A percentile compares a stretch with the other conserved stretches of the same genome.
phyloP scores from a whole-genome alignment of 208 protist genomes.

The Leishmania turanica region DNA sequence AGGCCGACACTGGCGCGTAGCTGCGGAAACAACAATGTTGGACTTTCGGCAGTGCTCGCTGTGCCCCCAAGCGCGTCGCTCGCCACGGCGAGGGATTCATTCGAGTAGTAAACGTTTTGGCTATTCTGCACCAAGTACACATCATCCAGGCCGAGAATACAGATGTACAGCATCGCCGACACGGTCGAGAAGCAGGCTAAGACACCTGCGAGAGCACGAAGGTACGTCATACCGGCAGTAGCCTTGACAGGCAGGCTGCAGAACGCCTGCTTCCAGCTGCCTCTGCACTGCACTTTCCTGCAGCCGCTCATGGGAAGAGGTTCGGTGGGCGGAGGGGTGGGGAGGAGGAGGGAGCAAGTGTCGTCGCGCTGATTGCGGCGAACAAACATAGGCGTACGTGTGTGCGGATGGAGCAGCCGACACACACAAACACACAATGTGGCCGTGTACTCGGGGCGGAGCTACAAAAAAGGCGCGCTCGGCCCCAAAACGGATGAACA shows the following conservation, averaged over 20 bases:
- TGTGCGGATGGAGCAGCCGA: not conserved
- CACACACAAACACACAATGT: not conserved
- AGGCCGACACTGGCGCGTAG: conserved; percentile 43
- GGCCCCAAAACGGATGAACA: not conserved
- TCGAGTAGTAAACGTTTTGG: conserved; percentile 17
- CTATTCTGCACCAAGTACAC: conserved; percentile 16
- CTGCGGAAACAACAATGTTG: conserved; percentile 42
- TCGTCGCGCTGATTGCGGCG: not conserved
- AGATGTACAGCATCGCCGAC: conserved; percentile 8
- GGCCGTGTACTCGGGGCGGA: not conserved
- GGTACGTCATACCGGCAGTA: conserved; percentile 9
- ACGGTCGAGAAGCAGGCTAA: conserved; percentile 9
- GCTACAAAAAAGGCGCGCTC: not conserved
- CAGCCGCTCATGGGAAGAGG: not conserved
- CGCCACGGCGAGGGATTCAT: not conserved
- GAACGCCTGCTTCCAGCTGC: not conserved
- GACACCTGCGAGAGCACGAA: conserved; percentile 4
- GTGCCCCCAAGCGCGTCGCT: not conserved
- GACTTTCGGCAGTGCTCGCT: not conserved
- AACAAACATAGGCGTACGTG: not conserved
- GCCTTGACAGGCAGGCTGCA: not conserved
- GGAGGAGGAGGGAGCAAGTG: not conserved
- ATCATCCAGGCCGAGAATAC: conserved; percentile 10
- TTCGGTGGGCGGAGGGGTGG: not conserved
- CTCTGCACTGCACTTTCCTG: not conserved